phyloP scores from a whole-genome alignment of 306 rosid genomes.

The Prunus davidiana region DNA sequence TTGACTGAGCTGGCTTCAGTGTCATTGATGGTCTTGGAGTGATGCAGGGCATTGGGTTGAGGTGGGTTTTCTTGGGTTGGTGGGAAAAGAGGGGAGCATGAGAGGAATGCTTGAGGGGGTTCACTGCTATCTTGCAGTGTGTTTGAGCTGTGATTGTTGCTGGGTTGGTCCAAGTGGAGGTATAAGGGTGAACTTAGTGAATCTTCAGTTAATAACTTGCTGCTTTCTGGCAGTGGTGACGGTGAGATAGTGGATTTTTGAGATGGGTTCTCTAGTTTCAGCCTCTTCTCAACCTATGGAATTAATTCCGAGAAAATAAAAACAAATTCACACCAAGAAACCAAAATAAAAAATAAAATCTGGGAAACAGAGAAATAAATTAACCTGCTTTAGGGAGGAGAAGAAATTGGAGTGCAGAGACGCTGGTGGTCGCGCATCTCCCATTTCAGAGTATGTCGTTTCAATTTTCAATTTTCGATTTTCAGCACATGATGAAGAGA shows the following conservation, averaged over 20 bases:
- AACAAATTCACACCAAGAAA: neutral
- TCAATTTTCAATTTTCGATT: neutral
- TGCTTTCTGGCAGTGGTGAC: conserved; percentile 21
- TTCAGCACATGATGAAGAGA: too few species aligned
- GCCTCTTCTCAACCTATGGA: conserved; percentile 73
- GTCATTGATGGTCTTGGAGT: conserved; percentile 11
- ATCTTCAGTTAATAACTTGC: conserved; percentile 11
- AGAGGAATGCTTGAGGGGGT: conserved; percentile 60
- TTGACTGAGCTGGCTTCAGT: conserved; percentile 22
- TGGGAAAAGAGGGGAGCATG: conserved; percentile 47
- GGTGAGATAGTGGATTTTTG: neutral
- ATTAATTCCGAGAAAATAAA: neutral
- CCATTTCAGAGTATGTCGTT: neutral
- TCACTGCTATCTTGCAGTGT: conserved; percentile 44
- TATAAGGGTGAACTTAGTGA: conserved; percentile 60
- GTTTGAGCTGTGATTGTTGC: neutral
- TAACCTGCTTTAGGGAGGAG: conserved; percentile 71
- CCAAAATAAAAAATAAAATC: neutral
- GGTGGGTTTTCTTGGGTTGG: conserved; percentile 31
- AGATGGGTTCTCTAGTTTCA: conserved; percentile 50
- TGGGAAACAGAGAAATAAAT: neutral
- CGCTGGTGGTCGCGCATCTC: conserved; percentile 29
- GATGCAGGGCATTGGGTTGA: conserved; percentile 15
- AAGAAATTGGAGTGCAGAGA: conserved; percentile 70
- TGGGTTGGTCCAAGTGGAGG: conserved; percentile 41